phyloP scores from a whole-genome alignment of 495 filamentous ascomycete genomes.

The Parmelia sp. region DNA sequence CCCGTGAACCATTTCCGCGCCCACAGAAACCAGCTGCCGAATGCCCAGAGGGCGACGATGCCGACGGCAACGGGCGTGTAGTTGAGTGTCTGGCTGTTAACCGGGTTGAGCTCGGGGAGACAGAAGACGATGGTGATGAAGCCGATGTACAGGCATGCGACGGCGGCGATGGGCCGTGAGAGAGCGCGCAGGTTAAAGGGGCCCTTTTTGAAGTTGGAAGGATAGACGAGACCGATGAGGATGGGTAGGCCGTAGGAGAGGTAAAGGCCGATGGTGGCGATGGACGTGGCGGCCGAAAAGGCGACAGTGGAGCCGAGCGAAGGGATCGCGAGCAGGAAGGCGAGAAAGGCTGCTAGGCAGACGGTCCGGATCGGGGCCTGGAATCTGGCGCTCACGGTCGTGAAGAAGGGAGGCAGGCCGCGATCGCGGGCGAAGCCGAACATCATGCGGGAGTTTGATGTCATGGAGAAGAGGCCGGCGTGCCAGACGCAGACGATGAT shows the following conservation, averaged over 20 bases:
- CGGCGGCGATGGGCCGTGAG: conserved; percentile 46
- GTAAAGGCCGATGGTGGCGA: conserved; percentile 60
- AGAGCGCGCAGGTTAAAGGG: conserved; percentile 53
- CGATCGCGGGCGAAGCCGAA: conserved; percentile 53
- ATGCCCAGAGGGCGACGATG: conserved; percentile 45
- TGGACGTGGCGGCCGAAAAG: conserved; percentile 54
- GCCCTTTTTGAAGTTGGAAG: conserved; percentile 41
- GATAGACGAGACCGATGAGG: conserved; percentile 48
- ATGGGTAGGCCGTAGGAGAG: conserved; percentile 61
- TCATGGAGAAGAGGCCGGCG: conserved; percentile 53
- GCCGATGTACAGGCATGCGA: conserved; percentile 36
- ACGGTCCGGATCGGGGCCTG: conserved; percentile 50
- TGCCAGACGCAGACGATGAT: conserved; percentile 58
- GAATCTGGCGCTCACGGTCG: conserved; percentile 43
- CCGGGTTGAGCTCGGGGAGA: conserved; percentile 55
- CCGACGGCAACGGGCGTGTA: conserved; percentile 61
- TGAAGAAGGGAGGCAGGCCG: conserved; percentile 37
- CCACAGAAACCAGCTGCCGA: conserved; percentile 43
- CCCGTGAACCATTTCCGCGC: conserved; percentile 54
- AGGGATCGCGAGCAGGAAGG: conserved; percentile 54
- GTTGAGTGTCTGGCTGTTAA: conserved; percentile 52
- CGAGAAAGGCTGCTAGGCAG: conserved; percentile 49
- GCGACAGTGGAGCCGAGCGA: conserved; percentile 55
- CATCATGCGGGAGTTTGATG: conserved; percentile 59
- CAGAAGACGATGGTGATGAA: conserved; percentile 60